Evolutionary conservation across 2,329 filamentous ascomycete species (phyloP).

Genomic region (Conoideocrella luteorostrata): DNA sequence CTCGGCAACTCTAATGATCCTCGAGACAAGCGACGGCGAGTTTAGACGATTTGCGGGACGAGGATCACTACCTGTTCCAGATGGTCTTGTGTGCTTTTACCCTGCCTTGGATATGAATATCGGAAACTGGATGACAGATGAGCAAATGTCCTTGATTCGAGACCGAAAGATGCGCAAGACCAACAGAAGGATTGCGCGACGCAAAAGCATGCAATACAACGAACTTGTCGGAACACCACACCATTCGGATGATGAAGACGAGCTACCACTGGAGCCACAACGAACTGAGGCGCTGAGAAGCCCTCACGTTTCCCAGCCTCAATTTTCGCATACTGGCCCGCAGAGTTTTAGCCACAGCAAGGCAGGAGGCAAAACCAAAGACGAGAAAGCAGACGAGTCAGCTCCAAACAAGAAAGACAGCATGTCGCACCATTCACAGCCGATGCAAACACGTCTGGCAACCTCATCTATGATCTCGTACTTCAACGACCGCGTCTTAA

Average conservation of each 20-base stretch:
- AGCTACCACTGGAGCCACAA: constrained; percentile 28
- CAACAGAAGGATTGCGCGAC: constrained; percentile 69
- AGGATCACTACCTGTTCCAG: constrained; percentile 62
- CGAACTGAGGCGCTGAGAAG: constrained; percentile 16
- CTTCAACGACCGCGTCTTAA: constrained; percentile 90
- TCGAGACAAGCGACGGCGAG: constrained; percentile 59
- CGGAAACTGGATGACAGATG: constrained; percentile 97
- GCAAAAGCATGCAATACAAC: constrained; percentile 86
- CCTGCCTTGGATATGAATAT: constrained; percentile 95
- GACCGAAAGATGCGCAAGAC: constrained; percentile 72
- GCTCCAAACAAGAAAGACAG: constrained; percentile 16
- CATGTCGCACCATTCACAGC: constrained; percentile 47
- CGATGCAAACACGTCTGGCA: constrained; percentile 77
- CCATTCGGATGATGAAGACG: constrained; percentile 68
- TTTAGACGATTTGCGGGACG: constrained; percentile 27
- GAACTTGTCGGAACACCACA: constrained; percentile 77
- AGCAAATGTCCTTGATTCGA: constrained; percentile 91
- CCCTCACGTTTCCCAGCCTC: constrained; percentile 32
- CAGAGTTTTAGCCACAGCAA: constrained; percentile 19
- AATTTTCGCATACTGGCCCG: constrained; percentile 44
- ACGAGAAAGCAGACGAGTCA: constrained; percentile 8
- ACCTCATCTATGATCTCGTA: constrained; percentile 98
- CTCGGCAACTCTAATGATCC: constrained; percentile 79
- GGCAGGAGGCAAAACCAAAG: too few relatives aligned
- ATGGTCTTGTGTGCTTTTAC: constrained; percentile 80